Evolutionary conservation across 495 filamentous ascomycete species (phyloP).

Genomic region (Cetradonia linearis): DNA sequence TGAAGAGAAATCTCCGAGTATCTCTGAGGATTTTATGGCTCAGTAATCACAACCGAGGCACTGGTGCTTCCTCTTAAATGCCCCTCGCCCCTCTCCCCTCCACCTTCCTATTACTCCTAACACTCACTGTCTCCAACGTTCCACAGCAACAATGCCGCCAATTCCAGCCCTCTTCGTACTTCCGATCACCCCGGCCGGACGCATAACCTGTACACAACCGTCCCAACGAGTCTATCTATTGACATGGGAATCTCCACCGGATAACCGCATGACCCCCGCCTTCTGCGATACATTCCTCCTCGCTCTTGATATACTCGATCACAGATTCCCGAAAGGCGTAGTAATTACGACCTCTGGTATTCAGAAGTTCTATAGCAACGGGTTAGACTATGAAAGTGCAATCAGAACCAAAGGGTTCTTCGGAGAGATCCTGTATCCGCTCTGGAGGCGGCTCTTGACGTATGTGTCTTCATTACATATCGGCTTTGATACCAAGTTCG

Average conservation of each 20-base stretch:
- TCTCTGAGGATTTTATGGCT: too few relatives aligned
- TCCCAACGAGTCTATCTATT: constrained; percentile 55
- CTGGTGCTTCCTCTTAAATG: neutral
- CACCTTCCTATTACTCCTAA: neutral
- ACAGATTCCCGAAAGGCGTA: constrained; percentile 55
- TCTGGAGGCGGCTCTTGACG: constrained; percentile 54
- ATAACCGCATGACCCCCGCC: constrained; percentile 61
- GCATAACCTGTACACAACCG: constrained; percentile 48
- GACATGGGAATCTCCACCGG: constrained; percentile 57
- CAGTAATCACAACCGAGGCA: constrained; percentile 6
- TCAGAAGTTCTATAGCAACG: constrained; percentile 73
- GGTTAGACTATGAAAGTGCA: constrained; percentile 56
- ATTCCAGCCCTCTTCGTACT: constrained; percentile 36
- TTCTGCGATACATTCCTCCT: constrained; percentile 56
- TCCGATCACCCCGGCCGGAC: constrained; percentile 36
- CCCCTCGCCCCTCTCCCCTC: neutral
- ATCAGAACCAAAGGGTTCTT: constrained; percentile 42
- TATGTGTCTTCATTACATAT: constrained; percentile 26
- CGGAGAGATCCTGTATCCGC: constrained; percentile 43
- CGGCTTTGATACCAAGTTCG: neutral
- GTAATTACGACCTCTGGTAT: constrained; percentile 64
- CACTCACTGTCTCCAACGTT: neutral
- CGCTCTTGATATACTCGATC: constrained; percentile 64
- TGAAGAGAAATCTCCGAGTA: neutral
- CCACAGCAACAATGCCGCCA: constrained; percentile 18